Evolutionary conservation across 1,284 basidiomycete species (phyloP).

Genomic region (Moesziomyces sp.): DNA sequence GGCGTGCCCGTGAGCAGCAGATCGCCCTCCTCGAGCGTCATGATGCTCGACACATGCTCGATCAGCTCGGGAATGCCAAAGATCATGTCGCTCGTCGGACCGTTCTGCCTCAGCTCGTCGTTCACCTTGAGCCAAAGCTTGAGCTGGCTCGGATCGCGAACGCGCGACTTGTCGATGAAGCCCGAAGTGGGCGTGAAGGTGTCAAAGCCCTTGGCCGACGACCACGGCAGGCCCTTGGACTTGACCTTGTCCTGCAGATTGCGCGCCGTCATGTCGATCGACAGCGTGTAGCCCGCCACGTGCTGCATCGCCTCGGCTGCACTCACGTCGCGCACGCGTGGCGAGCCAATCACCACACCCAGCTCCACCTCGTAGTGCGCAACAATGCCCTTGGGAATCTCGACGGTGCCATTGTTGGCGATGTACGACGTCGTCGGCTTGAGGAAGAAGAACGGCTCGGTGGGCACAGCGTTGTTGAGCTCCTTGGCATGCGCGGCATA

Average conservation of each 20-base stretch:
- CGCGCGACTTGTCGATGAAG: constrained; percentile 81
- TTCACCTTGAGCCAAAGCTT: constrained; percentile 86
- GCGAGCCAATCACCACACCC: constrained; percentile 87
- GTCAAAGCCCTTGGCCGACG: constrained; percentile 88
- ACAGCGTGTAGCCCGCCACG: constrained; percentile 92
- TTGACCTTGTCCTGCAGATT: constrained; percentile 95
- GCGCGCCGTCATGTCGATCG: constrained; percentile 93
- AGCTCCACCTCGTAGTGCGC: constrained; percentile 98
- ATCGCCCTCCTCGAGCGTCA: constrained; percentile 84
- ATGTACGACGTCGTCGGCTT: constrained; percentile 94
- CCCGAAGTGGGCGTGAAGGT: constrained; percentile 81
- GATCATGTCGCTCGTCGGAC: constrained; percentile 89
- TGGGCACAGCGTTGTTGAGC: constrained; percentile 86
- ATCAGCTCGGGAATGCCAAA: constrained; percentile 90
- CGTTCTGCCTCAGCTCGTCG: constrained; percentile 82
- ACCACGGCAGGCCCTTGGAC: constrained; percentile 93
- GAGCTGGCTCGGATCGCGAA: constrained; percentile 81
- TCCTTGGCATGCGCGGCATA: constrained; percentile 86
- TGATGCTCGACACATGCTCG: constrained; percentile 91
- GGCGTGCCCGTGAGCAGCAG: constrained; percentile 71
- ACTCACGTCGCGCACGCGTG: constrained; percentile 82
- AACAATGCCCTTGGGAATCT: constrained; percentile 85
- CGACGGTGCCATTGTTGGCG: constrained; percentile 77
- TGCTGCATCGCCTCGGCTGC: constrained; percentile 78
- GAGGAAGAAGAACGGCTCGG: constrained; percentile 97